Base-by-base conservation (phyloP, 1,284 basidiomycete genomes). In the Marasmius oreades region DNA sequence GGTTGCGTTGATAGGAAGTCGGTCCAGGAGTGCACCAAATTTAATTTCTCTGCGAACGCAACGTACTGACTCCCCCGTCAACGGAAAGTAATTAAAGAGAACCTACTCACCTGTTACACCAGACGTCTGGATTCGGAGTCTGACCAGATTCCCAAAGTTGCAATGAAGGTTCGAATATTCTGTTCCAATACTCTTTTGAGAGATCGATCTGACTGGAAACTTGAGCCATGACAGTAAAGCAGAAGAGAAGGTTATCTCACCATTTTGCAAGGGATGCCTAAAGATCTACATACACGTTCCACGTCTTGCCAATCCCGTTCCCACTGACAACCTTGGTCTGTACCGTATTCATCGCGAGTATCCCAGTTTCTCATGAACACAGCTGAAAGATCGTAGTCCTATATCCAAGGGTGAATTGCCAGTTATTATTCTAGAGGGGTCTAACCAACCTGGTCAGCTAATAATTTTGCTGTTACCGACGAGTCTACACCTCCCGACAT, bases 401-500 rank as follows among this genome's bases (percentile, higher is more conserved):
- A 59, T 5, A 16, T 42, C 52, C 31, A 45, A 36, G 44, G 51
- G 24, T n/a, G 24, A 31, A 18, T 33, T 33, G n/a, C 14, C 24
- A 28, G 20, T 20, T 26, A 37, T 36, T 43, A 45, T 51, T n/a
- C 8, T 34, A 36, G 59, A 55, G 22, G 7, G 26, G 12, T 33
- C 44, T 34, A n/a, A 2, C 69, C 42, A 18, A 89, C 90, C 68
- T 88, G 69, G 48, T 88, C 79, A 16, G 85, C 76, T n/a, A 96
- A 73, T 20, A 96, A 70, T 53, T 79, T 78, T 7, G 93, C 90
- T 1, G 89, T 79, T 5, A 95, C 91, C 2, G 91, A 93, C 1
- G 95, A 97, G 70, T 98, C 95, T 3, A 98, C 95, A 0, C 96
- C 96, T 36, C 96, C 96, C 0, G 93, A 97, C 90, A 98, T 94